Evolutionary conservation across 306 rosid genomes (phyloP).

Genomic region (Rosa multiflora): DNA sequence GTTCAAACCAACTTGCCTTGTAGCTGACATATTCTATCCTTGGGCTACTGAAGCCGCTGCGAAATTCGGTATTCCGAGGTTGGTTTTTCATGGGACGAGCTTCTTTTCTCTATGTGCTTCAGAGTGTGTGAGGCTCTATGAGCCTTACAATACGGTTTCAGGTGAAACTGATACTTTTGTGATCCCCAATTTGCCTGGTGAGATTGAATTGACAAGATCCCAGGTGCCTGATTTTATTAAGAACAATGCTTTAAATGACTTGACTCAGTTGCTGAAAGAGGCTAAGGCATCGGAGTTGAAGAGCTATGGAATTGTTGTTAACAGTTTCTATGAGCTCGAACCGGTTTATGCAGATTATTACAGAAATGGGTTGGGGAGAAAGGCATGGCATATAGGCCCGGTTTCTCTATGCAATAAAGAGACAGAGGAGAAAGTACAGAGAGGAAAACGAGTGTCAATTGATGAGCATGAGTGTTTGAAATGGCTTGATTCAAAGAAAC

Average conservation of each 20-base stretch:
- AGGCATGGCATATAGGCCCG: constrained; percentile 41
- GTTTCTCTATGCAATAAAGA: constrained; percentile 23
- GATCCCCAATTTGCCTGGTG: constrained; percentile 50
- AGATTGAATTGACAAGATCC: constrained; percentile 37
- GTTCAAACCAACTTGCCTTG: constrained; percentile 39
- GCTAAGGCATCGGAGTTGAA: not conserved
- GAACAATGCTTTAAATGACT: not conserved
- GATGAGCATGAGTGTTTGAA: constrained; percentile 32
- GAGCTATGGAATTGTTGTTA: constrained; percentile 29
- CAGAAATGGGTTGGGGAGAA: constrained; percentile 23
- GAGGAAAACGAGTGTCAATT: constrained; percentile 27
- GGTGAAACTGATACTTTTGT: constrained; percentile 43
- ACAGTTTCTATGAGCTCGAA: constrained; percentile 42
- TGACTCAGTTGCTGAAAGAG: not conserved
- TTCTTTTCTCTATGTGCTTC: constrained; percentile 41
- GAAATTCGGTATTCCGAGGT: constrained; percentile 49
- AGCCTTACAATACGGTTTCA: constrained; percentile 43
- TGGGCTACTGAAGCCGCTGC: constrained; percentile 48
- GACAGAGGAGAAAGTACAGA: constrained; percentile 10
- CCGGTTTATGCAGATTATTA: constrained; percentile 33
- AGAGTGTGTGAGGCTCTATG: constrained; percentile 17
- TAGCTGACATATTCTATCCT: constrained; percentile 51
- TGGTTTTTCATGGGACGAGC: constrained; percentile 51
- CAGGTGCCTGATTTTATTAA: constrained; percentile 20
- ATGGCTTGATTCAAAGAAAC: constrained; percentile 31